Conservation (phyloP, 1,284 basidiomycete genomes). For the Moesziomyces sp. region DNA sequence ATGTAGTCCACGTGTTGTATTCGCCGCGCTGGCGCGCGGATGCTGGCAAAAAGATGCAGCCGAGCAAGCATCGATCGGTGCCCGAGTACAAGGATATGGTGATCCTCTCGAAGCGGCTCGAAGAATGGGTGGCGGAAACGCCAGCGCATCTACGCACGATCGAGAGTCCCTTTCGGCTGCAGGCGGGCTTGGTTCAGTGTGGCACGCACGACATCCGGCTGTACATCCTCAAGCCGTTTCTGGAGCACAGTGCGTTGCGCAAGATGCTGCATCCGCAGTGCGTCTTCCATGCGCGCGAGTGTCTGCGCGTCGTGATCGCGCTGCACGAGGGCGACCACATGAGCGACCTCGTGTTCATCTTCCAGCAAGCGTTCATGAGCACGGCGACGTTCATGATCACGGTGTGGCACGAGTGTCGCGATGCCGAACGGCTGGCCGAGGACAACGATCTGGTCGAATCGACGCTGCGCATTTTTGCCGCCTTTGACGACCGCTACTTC, state of each 20-base stretch:
- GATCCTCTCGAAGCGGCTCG: slow-evolving; percentile 47
- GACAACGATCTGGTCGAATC: slow-evolving; percentile 57
- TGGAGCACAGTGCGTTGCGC: slow-evolving; percentile 47
- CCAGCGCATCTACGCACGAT: slow-evolving; percentile 46
- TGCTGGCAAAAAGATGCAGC: slow-evolving; percentile 16
- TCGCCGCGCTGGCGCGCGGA: slow-evolving; percentile 34
- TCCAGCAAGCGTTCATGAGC: slow-evolving; percentile 59
- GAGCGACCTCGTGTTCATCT: slow-evolving; percentile 53
- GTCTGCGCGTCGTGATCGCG: slow-evolving; percentile 50
- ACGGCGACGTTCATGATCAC: slow-evolving; percentile 63
- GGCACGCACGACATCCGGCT: slow-evolving; percentile 56
- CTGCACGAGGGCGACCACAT: slow-evolving; percentile 48
- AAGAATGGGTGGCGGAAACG: slow-evolving; percentile 55
- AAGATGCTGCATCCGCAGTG: slow-evolving; percentile 60
- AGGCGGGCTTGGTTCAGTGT: slow-evolving; percentile 51
- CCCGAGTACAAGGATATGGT: slow-evolving; percentile 60
- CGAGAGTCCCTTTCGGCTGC: slow-evolving; percentile 47
- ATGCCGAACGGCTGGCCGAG: slow-evolving; percentile 35
- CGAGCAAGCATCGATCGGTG: slow-evolving; percentile 20
- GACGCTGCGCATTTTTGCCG: slow-evolving; percentile 51
- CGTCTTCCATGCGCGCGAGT: slow-evolving; percentile 52
- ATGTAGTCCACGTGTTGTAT: slow-evolving; percentile 56
- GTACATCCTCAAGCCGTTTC: slow-evolving; percentile 62
- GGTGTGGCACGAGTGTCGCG: slow-evolving; percentile 57
- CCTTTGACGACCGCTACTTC: slow-evolving; percentile 51